Evolutionary conservation across 2,329 filamentous ascomycete species (phyloP), one percentile per base, ranked within the genome.

Genomic region (Colletotrichum sp.): DNA sequence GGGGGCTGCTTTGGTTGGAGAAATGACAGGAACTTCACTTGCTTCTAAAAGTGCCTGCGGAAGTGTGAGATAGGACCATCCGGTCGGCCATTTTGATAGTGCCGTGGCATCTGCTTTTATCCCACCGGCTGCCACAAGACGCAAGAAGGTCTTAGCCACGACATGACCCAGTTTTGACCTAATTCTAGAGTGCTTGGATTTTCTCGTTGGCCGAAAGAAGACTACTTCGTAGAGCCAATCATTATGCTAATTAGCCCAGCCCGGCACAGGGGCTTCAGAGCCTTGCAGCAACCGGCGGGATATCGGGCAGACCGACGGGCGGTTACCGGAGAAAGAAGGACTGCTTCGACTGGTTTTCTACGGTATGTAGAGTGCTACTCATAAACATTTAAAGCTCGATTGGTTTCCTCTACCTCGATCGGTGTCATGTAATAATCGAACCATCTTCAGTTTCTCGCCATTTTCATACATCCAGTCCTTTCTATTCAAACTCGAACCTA

Each of bases 21-120:
- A n/a, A 13, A 48, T 18, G 6, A 21, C 18, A 21, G 10, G 6
- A 48, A 21, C n/a, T n/a, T 48, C n/a, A 21, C 10, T 4, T 13
- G n/a, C 18, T 48, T 13, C 43, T 0, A 13, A 48, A n/a, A 0
- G 0, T 48, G n/a, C 43, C 3, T 48, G 10, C 2, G 18, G 0
- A n/a, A 48, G 43, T 48, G 3, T 13, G 43, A 48, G 43, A 12
- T 48, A 48, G n/a, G 8, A 12, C 9, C 43, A 1, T 21, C 43
- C 3, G n/a, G 0, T 12, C 10, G 43, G 43, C 43, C 43, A 3
- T 48, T n/a, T 48, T 48, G 43, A 48, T n/a, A 1, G 43, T 4
- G n/a, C n/a, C 0, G 10, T 48, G 43, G 1, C 43, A 21, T 21
- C n/a, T 48, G 43, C n/a, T 21, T 12, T 0, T 4, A n/a, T 48